phyloP scores from a whole-genome alignment of 225 moss, liverwort and hornwort species.

The Pseudisothecium myosuroides region DNA sequence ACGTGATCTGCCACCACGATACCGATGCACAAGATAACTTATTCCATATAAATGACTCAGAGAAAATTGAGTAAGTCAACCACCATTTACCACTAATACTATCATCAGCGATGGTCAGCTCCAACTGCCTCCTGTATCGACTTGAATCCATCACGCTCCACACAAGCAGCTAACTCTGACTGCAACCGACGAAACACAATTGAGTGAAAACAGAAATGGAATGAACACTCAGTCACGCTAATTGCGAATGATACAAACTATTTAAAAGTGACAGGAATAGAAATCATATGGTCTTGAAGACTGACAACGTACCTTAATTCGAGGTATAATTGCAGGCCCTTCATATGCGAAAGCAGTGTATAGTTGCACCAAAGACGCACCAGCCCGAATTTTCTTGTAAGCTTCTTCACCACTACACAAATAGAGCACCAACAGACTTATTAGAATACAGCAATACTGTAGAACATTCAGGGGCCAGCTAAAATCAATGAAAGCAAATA shows the following conservation, averaged over 20 bases:
- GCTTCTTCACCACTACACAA: conserved; percentile 77
- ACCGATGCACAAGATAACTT: not conserved
- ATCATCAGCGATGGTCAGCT: conserved; percentile 52
- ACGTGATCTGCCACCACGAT: not conserved
- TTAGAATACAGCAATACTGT: not conserved
- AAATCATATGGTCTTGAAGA: not conserved
- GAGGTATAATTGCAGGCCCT: conserved; percentile 79
- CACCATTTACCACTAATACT: not conserved
- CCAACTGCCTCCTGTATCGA: conserved; percentile 81
- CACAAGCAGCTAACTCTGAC: conserved; percentile 81
- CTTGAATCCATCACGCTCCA: conserved; percentile 94
- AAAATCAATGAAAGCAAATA: not conserved
- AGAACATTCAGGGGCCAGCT: not conserved
- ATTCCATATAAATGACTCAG: conserved; percentile 3
- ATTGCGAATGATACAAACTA: not conserved
- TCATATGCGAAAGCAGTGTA: conserved; percentile 90
- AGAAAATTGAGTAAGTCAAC: conserved; percentile 1
- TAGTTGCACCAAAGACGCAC: conserved; percentile 94
- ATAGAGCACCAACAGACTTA: not conserved
- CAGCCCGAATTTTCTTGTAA: conserved; percentile 90
- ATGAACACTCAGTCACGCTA: not conserved
- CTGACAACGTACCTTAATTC: conserved; percentile 48
- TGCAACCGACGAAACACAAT: conserved; percentile 9
- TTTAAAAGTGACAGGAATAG: not conserved
- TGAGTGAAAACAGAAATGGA: not conserved